A percentile compares a stretch with the other conserved stretches of the same genome.
Evolutionary conservation across 179 eudicot species (phyloP).

Genomic region (Silene vulgaris): DNA sequence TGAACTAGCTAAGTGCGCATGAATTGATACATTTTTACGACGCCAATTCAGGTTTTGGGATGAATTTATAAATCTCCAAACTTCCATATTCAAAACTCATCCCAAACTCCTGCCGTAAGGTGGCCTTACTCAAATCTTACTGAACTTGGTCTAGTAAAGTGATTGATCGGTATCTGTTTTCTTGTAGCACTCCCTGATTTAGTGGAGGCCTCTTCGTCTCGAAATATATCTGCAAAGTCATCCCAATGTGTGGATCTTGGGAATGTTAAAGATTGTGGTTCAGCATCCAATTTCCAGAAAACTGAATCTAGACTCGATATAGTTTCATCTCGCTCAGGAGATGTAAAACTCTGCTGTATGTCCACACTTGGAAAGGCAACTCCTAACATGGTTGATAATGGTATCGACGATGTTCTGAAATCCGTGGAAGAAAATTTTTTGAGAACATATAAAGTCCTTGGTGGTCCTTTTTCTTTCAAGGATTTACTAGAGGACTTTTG

Average conservation of each 20-base stretch:
- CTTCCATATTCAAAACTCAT: neutral
- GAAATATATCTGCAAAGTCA: slow-evolving; percentile 21
- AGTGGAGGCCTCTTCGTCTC: slow-evolving; percentile 29
- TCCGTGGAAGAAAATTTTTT: slow-evolving; percentile 33
- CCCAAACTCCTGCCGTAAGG: neutral
- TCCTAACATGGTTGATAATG: slow-evolving; percentile 18
- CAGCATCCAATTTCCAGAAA: slow-evolving; percentile 15
- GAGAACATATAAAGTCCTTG: slow-evolving; percentile 20
- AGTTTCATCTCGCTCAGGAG: slow-evolving; percentile 35
- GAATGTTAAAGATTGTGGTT: slow-evolving; percentile 20
- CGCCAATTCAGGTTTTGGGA: neutral
- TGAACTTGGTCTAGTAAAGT: slow-evolving; percentile 1
- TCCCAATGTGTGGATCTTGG: slow-evolving; percentile 22
- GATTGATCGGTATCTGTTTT: neutral
- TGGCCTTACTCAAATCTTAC: neutral
- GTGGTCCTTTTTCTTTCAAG: slow-evolving; percentile 29
- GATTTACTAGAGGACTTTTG: slow-evolving; percentile 34
- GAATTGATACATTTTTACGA: neutral
- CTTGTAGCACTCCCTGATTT: slow-evolving; percentile 27
- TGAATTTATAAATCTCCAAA: neutral
- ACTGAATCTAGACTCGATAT: slow-evolving; percentile 26
- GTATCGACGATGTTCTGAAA: slow-evolving; percentile 30
- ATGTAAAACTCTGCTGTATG: slow-evolving; percentile 33
- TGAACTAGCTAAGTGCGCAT: neutral
- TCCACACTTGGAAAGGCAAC: slow-evolving; percentile 12